Conservation (phyloP, 352 stramenopile genomes). For the Pythium inflatum region DNA sequence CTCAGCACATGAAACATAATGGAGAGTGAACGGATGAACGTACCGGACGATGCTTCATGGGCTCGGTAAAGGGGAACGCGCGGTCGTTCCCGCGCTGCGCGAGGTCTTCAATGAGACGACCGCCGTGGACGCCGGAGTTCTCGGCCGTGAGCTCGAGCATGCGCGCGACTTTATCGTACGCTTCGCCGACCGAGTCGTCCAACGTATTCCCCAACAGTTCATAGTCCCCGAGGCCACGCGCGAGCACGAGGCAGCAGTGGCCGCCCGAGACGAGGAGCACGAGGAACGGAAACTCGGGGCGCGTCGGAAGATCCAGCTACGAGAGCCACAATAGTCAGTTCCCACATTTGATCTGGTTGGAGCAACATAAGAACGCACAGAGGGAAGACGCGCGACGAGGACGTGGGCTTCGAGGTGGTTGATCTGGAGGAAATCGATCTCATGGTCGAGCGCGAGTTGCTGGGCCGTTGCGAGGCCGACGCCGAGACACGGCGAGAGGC, state of each 20-base stretch:
- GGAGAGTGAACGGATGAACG: background rate
- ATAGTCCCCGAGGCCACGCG: slow-evolving; percentile 91
- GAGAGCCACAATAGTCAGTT: too few species aligned
- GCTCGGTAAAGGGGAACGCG: slow-evolving; percentile 91
- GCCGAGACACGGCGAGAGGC: slow-evolving; percentile 97
- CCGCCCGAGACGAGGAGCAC: slow-evolving; percentile 97
- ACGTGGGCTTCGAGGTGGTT: slow-evolving; percentile 99
- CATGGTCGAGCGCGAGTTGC: slow-evolving; percentile 84
- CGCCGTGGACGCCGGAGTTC: slow-evolving; percentile 76
- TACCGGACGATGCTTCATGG: slow-evolving; percentile 86
- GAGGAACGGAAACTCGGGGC: slow-evolving; percentile 95
- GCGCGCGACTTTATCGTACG: slow-evolving; percentile 98
- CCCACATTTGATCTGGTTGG: background rate
- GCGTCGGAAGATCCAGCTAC: slow-evolving; percentile 39
- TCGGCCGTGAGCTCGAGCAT: slow-evolving; percentile 88
- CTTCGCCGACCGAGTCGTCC: slow-evolving; percentile 98
- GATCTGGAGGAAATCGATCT: slow-evolving; percentile 94
- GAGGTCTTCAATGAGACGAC: slow-evolving; percentile 94
- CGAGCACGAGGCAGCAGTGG: slow-evolving; percentile 97
- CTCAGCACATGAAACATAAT: background rate
- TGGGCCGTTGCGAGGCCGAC: slow-evolving; percentile 89
- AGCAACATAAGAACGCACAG: slow-evolving; percentile 37
- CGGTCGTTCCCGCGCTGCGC: slow-evolving; percentile 90
- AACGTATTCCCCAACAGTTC: slow-evolving; percentile 95
- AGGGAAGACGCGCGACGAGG: slow-evolving; percentile 91